Evolutionary conservation across 306 rosid species (phyloP), one percentile per base, ranked within the genome.

Genomic region (Cajanus cajan): DNA sequence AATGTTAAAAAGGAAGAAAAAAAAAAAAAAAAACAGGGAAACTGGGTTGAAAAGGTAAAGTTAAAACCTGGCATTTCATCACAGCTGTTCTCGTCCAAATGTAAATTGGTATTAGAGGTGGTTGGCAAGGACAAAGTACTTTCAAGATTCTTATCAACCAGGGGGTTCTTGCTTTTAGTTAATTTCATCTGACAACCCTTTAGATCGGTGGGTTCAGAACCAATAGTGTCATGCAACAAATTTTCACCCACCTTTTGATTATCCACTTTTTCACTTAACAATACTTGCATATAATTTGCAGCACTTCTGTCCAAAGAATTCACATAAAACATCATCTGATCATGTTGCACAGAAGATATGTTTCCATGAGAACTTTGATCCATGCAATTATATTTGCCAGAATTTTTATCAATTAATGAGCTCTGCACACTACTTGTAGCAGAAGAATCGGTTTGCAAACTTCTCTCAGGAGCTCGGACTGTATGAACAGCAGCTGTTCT

Each of bases 11-110:
- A 39, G 22, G 45, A 7, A 8, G 15, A 28, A 14, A 37, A 45
- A 9, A 2, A n/a, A n/a, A n/a, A n/a, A n/a, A n/a, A n/a, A n/a
- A n/a, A n/a, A n/a, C n/a, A 12, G 13, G 7, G 5, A 50, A 54
- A 74, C 12, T 52, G 77, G 25, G 74, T 33, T 45, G 22, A 57
- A 74, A 65, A 65, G 47, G 77, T 47, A 74, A 83, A 71, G 54
- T 59, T 65, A 61, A 40, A 71, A 91, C 97, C 97, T 91, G 89
- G 55, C 71, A 73, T 51, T 79, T 83, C 88, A 63, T 83, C 84
- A 71, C 9, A 47, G 65, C 70, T 61, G 61, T 83, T 79, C 73
- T 82, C 73, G 7, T 50, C 86, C 67, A 78, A 50, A 71, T 58
- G 73, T 54, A 77, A 66, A 76, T 28, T 71, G 63, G 71, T 21